Base-by-base conservation (phyloP, 2,329 filamentous ascomycete genomes). In the Colletotrichum sp. region DNA sequence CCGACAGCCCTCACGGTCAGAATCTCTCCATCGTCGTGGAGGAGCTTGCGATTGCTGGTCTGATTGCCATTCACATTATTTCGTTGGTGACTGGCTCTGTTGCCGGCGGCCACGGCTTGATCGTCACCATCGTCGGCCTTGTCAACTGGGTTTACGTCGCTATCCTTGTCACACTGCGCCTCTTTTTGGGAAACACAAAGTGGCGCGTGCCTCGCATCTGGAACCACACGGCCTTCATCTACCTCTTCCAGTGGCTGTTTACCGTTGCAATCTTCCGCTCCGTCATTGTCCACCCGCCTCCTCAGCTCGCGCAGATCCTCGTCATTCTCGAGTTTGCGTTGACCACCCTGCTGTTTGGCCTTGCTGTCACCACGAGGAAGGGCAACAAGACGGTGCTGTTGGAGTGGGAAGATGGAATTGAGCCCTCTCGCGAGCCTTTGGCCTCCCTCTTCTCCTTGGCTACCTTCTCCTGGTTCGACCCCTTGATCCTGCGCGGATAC, bases 171-270 rank as follows among this genome's bases (percentile, higher is more conserved):
- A 91, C 92, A 24, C 86, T 96, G 59, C 93, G 97, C 39, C 87
- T 98, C 80, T 93, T 85, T 85, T 92, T 89, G 85, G 93, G 84
- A 84, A 92, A 87, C 85, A 92, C 86, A 81, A 92, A 88, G 89
- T 95, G 86, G 90, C 90, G 84, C 84, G 83, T 97, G 16, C 93
- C 94, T 10, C 89, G 91, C 75, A 87, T 99, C 10, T 99, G 97
- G 97, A 96, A 96, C 82, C 97, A 99, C 85, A 99, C 97, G 0
- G 94, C 95, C 24, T 86, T 90, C 78, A 92, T 99, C 70, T 99
- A 99, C 84, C 90, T 91, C 71, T 87, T 93, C 70, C 93, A 96
- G 83, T 99, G 96, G 95, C 81, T 97, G 7, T 93, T 96, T 81
- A 89, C 90, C 10, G 78, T 96, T 28, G 88, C 95, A 79, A 85